These are phyloP conservation scores for Diospyros lotus DNA, from an alignment of 148 eudicot species.

Conservation along the genomic window DNA sequence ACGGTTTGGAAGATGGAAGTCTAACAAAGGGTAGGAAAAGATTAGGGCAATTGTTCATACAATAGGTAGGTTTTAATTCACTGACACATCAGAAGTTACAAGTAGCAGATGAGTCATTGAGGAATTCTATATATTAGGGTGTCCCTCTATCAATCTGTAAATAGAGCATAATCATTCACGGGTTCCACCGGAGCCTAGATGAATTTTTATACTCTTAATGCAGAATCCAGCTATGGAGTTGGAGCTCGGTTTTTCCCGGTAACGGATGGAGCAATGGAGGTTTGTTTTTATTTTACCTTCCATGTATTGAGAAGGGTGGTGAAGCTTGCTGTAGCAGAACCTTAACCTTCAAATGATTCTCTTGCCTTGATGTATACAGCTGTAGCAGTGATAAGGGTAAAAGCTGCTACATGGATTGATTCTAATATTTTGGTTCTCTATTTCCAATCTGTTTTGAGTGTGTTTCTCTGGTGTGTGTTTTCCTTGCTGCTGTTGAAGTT, in stretches of 20 bases:
- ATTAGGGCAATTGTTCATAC: constrained; percentile 29
- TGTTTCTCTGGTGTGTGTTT: constrained; percentile 2
- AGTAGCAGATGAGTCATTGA: constrained; percentile 12
- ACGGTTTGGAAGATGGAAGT: constrained; percentile 36
- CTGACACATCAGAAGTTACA: constrained; percentile 25
- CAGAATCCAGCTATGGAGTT: constrained; percentile 35
- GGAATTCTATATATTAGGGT: constrained; percentile 9
- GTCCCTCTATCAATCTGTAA: constrained; percentile 21
- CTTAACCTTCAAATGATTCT: constrained; percentile 10
- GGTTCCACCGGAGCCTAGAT: constrained; percentile 21
- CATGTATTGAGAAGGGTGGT: constrained; percentile 19
- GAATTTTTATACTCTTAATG: constrained; percentile 25
- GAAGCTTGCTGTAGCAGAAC: constrained; percentile 24
- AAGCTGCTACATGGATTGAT: constrained; percentile 13
- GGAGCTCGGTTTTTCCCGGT: constrained; percentile 22
- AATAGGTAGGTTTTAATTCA: constrained; percentile 23
- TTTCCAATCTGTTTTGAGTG: not conserved
- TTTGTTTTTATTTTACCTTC: constrained; percentile 28
- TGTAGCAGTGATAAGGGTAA: constrained; percentile 4
- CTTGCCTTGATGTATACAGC: constrained; percentile 6
- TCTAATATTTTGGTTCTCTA: not conserved
- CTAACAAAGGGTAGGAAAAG: constrained; percentile 18
- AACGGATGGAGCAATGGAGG: constrained; percentile 22
- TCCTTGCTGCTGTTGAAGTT: not conserved
- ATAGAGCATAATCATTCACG: constrained; percentile 27